Conservation (phyloP, 805 yeast genomes). For the Metschnikowia koreensis region DNA sequence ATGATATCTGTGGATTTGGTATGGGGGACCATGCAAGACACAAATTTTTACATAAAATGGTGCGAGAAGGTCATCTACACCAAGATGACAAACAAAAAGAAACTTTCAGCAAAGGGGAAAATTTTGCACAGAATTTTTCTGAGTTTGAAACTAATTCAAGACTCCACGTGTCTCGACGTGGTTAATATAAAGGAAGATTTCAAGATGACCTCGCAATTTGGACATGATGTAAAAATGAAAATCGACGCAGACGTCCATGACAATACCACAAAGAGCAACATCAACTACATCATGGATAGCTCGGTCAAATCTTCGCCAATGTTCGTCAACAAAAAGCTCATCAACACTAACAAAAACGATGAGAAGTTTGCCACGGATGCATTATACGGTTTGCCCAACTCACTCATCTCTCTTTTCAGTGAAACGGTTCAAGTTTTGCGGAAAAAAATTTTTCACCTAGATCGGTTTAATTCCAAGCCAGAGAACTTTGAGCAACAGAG, state of each 20-base stretch:
- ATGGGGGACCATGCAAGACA: conserved; percentile 88
- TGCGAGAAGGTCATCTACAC: conserved; percentile 73
- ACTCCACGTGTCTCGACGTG: conserved; percentile 56
- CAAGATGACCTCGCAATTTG: conserved; percentile 24
- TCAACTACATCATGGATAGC: conserved; percentile 21
- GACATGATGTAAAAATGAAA: conserved; percentile 29
- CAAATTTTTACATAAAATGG: conserved; percentile 69
- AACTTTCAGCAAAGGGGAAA: conserved; percentile 71
- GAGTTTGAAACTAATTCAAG: conserved; percentile 72
- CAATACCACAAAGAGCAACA: conserved; percentile 15
- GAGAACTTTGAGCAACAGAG: conserved; percentile 33
- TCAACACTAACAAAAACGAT: conserved; percentile 49
- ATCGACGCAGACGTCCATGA: conserved; percentile 15
- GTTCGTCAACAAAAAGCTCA: conserved; percentile 41
- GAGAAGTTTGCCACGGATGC: conserved; percentile 73
- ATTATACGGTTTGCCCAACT: conserved; percentile 80
- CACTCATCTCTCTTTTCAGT: conserved; percentile 67
- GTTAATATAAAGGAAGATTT: conserved; percentile 37
- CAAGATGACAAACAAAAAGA: conserved; percentile 62
- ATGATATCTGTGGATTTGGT: conserved; percentile 88
- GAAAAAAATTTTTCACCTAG: conserved; percentile 53
- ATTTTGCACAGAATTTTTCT: conserved; percentile 76
- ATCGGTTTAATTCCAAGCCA: conserved; percentile 25
- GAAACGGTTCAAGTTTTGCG: conserved; percentile 69
- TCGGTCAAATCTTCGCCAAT: conserved; percentile 31